These are phyloP conservation scores for Tricholoma hemisulphureum DNA, from an alignment of 768 basidiomycete genomes.

Conservation along the genomic window DNA sequence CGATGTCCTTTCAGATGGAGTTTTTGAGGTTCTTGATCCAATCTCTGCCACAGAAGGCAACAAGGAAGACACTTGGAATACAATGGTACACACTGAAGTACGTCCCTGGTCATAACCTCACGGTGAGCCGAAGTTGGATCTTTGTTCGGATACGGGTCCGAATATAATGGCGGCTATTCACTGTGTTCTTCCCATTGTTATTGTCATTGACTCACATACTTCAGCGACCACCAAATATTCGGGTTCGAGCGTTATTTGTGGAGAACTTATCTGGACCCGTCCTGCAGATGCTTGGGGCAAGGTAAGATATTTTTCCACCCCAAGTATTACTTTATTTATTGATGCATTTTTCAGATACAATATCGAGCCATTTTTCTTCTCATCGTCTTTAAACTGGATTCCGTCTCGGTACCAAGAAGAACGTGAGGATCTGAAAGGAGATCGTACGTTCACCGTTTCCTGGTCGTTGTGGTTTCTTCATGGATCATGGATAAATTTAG, in stretches of 20 bases:
- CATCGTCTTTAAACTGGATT: constrained; percentile 67
- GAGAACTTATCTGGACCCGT: constrained; percentile 52
- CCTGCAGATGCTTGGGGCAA: constrained; percentile 60
- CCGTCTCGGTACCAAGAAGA: constrained; percentile 63
- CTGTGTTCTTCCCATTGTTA: background rate
- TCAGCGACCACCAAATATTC: constrained; percentile 34
- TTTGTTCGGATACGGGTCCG: background rate
- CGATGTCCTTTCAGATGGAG: constrained; percentile 38
- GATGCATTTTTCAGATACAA: constrained; percentile 38
- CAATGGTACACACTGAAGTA: constrained; percentile 33
- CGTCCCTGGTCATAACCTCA: constrained; percentile 11
- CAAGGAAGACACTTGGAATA: constrained; percentile 38
- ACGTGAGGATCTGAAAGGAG: constrained; percentile 36
- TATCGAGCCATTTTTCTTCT: constrained; percentile 68
- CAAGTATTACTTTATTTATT: background rate
- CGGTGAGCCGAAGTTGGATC: background rate
- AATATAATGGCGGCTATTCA: too few relatives aligned
- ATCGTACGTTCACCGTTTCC: constrained; percentile 46
- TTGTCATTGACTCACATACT: constrained; percentile 3
- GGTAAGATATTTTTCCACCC: constrained; percentile 29
- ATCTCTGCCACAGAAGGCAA: constrained; percentile 21
- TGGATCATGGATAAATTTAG: constrained; percentile 26
- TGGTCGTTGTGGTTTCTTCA: background rate
- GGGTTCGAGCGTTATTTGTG: constrained; percentile 54
- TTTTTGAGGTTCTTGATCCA: constrained; percentile 32